Percentiles rank a stretch among this genome's conserved stretches.
These are phyloP conservation scores for Dendryphion nanum DNA, from an alignment of 2,329 filamentous ascomycete genomes.

Conservation along the genomic window DNA sequence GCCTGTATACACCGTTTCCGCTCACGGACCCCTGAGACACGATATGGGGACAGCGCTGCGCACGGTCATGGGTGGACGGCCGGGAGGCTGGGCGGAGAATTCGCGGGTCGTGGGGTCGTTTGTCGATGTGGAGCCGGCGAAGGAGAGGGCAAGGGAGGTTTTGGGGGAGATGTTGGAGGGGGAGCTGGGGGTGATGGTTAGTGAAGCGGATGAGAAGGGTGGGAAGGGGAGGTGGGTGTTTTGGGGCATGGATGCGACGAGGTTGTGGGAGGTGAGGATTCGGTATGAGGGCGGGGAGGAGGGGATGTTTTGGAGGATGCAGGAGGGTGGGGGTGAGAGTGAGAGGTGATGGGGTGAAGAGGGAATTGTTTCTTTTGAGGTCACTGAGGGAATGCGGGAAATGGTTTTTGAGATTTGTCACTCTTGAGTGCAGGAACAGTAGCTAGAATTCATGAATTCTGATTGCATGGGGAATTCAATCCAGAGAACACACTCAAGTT, in stretches of 20 bases:
- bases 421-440: too few species aligned
- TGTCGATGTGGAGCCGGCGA: conserved; percentile 3
- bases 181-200: not conserved
- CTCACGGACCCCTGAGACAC: conserved; percentile 13
- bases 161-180: conserved; percentile 12
- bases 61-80: conserved; percentile 1
- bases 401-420: too few species aligned
- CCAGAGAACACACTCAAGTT: too few species aligned
- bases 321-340: too few species aligned
- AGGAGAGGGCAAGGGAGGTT: conserved; percentile 7
- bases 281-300: too few species aligned
- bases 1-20: conserved; percentile 17
- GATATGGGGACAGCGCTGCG: not conserved
- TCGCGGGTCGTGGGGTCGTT: conserved; percentile 8
- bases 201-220: not conserved
- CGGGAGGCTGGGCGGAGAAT: not conserved
- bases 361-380: too few species aligned
- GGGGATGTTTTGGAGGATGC: too few species aligned
- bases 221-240: not conserved
- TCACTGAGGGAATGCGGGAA: too few species aligned
- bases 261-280: too few species aligned
- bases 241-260: not conserved
- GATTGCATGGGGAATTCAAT: too few species aligned
- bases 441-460: too few species aligned
- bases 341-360: too few species aligned